Conservation (phyloP, 352 stramenopile genomes). For the Phytophthora pisi region DNA sequence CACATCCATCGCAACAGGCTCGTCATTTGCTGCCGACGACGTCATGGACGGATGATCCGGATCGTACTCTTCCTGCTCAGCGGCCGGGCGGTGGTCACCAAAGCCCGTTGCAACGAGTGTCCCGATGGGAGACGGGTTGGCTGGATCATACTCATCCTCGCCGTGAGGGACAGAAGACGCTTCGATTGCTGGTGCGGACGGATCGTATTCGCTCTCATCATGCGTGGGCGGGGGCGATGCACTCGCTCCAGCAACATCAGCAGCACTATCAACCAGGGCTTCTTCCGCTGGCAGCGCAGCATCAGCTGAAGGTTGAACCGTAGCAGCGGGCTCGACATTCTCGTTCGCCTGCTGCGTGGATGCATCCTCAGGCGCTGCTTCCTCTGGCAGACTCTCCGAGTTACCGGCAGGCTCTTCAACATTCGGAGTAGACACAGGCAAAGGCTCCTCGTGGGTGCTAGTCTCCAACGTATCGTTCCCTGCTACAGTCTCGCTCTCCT, state of each 20-base stretch:
- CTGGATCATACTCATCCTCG: slow-evolving; percentile 51
- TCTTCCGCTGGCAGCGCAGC: slow-evolving; percentile 1
- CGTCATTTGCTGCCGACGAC: slow-evolving; percentile 7
- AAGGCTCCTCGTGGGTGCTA: background rate
- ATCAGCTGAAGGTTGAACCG: background rate
- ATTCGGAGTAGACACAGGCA: background rate
- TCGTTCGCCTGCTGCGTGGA: background rate
- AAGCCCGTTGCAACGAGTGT: slow-evolving; percentile 17
- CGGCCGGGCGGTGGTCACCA: background rate
- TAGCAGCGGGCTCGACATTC: background rate
- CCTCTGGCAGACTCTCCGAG: background rate
- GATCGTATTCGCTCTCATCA: slow-evolving; percentile 35
- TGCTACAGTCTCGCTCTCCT: background rate
- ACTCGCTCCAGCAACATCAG: background rate
- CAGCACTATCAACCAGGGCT: background rate
- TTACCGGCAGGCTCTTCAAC: background rate
- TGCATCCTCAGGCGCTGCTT: background rate
- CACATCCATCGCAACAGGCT: slow-evolving; percentile 30
- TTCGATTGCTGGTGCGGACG: background rate
- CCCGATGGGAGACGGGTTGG: slow-evolving; percentile 31
- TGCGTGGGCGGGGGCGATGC: slow-evolving; percentile 7
- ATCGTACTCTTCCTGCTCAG: slow-evolving; percentile 47
- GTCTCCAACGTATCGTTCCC: background rate
- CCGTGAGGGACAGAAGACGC: slow-evolving; percentile 29
- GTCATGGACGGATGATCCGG: slow-evolving; percentile 46